Conservation (phyloP, 768 basidiomycete genomes). For the Strobilomyces dryophilus region DNA sequence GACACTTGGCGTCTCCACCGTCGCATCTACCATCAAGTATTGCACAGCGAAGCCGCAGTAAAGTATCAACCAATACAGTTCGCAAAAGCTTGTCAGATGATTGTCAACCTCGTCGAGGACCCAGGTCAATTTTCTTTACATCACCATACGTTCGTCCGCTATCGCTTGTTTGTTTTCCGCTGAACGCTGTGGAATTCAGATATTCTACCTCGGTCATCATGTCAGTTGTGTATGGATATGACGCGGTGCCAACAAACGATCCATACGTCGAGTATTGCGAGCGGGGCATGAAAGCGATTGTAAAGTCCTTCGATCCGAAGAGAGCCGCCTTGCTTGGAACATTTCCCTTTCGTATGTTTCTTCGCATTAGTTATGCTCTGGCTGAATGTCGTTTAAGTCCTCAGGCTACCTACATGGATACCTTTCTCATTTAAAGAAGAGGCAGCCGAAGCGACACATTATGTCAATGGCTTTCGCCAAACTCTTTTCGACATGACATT, state of each 20-base stretch:
- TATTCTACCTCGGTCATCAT: slow-evolving; percentile 25
- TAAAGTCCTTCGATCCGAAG: slow-evolving; percentile 15
- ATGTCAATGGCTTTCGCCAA: slow-evolving; percentile 15
- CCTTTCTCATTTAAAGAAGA: slow-evolving; percentile 23
- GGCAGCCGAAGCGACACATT: slow-evolving; percentile 10
- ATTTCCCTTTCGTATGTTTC: slow-evolving; percentile 27
- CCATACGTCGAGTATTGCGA: slow-evolving; percentile 19
- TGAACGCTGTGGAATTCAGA: slow-evolving; percentile 13
- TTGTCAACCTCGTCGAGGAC: slow-evolving; percentile 29
- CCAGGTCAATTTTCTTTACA: slow-evolving; percentile 27
- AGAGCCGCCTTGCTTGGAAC: slow-evolving; percentile 18
- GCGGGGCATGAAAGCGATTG: slow-evolving; percentile 13
- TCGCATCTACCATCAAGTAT: slow-evolving; percentile 32
- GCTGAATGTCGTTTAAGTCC: slow-evolving; percentile 12
- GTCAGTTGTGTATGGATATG: slow-evolving; percentile 26
- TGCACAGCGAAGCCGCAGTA: slow-evolving; percentile 25
- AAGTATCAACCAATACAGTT: slow-evolving; percentile 33
- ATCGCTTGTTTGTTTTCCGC: background rate
- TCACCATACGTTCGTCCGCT: slow-evolving; percentile 19
- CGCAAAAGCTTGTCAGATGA: slow-evolving; percentile 28
- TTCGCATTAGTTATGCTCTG: background rate
- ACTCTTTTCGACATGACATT: slow-evolving; percentile 22
- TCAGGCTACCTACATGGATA: slow-evolving; percentile 24
- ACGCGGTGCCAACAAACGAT: slow-evolving; percentile 17
- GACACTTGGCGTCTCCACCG: slow-evolving; percentile 36